Base-by-base conservation (phyloP, 2,329 filamentous ascomycete species). In the Fusarium tricinctum region DNA sequence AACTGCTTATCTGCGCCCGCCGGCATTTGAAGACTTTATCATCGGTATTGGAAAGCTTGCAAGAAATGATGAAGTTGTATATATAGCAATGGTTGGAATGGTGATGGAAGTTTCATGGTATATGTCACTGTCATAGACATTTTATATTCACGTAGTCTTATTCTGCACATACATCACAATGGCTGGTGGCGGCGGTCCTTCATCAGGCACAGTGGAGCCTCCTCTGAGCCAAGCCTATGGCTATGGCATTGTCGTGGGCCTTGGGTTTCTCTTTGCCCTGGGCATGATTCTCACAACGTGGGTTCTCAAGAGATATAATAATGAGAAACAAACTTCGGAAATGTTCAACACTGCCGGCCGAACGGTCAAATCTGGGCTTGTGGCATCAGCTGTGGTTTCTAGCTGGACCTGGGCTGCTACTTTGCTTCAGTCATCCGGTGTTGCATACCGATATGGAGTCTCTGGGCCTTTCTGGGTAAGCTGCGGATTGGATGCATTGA, bases 351-450 rank as follows among this genome's bases (percentile, higher is more conserved):
- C 94, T 0, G 94, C 94, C 49, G 93, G 93, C 19, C 86, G 94
- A 65, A 94, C 92, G 2, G 92, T 97, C 70, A 97, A 97, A 77
- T 94, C 92, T 10, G 94, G 94, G 43, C 84, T 97, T 15, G 93
- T 97, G 1, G 92, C 92, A 13, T 92, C 92, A 7, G 94, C 93
- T 17, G 94, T 97, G n/a, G 93, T 97, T 5, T 94, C 91, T 17
- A 94, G 91, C 7, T 97, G 94, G 94, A 97, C 94, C 0, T 97
- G 93, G 93, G 93, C 93, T 1, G 93, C 92, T 22, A 96, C 92
- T 0, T 83, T 95, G 2, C 84, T 96, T 4, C 92, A 96, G 75
- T 92, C 88, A 2, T 90, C 92, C 1, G 88, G 89, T n/a, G 91
- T 97, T 19, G 92, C 92, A 65, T 97, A 97, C 78, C 84, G 88